Evolutionary conservation across 805 yeast genomes (phyloP).

Genomic region (Komagataella kurtzmanii): DNA sequence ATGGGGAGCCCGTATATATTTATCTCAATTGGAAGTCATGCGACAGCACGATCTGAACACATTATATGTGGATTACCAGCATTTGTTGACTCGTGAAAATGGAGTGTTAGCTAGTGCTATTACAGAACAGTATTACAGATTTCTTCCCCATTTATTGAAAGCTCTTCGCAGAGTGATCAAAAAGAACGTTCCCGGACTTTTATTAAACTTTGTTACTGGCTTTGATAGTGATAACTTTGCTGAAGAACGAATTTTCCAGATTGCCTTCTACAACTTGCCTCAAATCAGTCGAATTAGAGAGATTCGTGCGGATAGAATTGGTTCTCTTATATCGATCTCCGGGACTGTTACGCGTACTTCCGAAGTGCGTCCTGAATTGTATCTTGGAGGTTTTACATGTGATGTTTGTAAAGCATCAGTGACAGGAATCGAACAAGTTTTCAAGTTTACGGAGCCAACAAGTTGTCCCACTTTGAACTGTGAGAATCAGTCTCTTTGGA

Average conservation of each 20-base stretch:
- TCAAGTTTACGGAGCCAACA: slow-evolving; percentile 90
- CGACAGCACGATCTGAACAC: slow-evolving; percentile 62
- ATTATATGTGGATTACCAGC: slow-evolving; percentile 75
- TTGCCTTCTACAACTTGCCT: slow-evolving; percentile 81
- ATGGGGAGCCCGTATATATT: slow-evolving; percentile 46
- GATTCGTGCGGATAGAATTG: slow-evolving; percentile 79
- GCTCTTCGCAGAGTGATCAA: slow-evolving; percentile 67
- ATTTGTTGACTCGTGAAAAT: slow-evolving; percentile 59
- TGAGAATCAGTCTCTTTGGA: slow-evolving; percentile 77
- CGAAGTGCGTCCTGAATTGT: slow-evolving; percentile 92
- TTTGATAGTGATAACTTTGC: slow-evolving; percentile 20
- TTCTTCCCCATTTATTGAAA: slow-evolving; percentile 68
- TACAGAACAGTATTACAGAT: slow-evolving; percentile 83
- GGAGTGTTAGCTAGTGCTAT: slow-evolving; percentile 86
- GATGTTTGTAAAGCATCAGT: slow-evolving; percentile 76
- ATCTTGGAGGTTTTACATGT: slow-evolving; percentile 77
- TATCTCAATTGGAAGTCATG: slow-evolving; percentile 76
- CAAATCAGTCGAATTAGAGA: slow-evolving; percentile 77
- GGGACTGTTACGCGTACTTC: slow-evolving; percentile 96
- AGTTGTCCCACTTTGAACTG: slow-evolving; percentile 83
- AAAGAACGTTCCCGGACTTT: slow-evolving; percentile 59
- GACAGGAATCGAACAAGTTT: slow-evolving; percentile 84
- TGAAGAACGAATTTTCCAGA: slow-evolving; percentile 71
- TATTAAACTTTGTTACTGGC: slow-evolving; percentile 25
- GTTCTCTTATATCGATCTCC: slow-evolving; percentile 68